These are phyloP conservation scores for Hypoxylon perforatum DNA, from an alignment of 495 filamentous ascomycete species.

Conservation along the genomic window DNA sequence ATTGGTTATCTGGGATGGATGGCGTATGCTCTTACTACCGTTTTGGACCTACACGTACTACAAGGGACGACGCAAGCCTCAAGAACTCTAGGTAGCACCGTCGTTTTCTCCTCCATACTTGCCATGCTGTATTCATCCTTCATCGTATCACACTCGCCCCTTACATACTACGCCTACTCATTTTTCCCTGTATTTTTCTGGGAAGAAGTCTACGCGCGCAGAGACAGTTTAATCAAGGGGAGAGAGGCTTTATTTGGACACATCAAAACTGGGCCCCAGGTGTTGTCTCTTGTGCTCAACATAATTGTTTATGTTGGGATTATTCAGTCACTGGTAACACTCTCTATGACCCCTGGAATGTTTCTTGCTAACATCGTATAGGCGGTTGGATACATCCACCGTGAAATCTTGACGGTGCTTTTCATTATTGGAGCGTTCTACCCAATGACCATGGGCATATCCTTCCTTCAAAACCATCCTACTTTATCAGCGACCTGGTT, in stretches of 20 bases:
- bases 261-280: conserved; percentile 65
- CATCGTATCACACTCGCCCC: conserved; percentile 78
- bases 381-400: conserved; percentile 84
- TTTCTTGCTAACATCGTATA: conserved; percentile 34
- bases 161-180: conserved; percentile 91
- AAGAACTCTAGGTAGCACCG: conserved; percentile 67
- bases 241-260: conserved; percentile 74
- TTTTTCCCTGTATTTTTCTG: conserved; percentile 95
- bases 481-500: conserved; percentile 78
- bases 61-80: conserved; percentile 75
- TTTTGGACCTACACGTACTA: conserved; percentile 89
- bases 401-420: conserved; percentile 85
- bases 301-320: conserved; percentile 73
- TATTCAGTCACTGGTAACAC: conserved; percentile 80
- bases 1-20: conserved; percentile 98
- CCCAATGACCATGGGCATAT: conserved; percentile 78
- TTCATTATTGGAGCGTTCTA: conserved; percentile 81
- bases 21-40: conserved; percentile 89
- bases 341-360: neutral
- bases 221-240: conserved; percentile 75
- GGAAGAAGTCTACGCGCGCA: conserved; percentile 91
- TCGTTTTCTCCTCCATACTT: conserved; percentile 80
- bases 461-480: conserved; percentile 74
- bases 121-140: conserved; percentile 82
- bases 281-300: conserved; percentile 70